phyloP scores from a whole-genome alignment of 1,139 yeast species.

The Suhomyces chickasaworum region DNA sequence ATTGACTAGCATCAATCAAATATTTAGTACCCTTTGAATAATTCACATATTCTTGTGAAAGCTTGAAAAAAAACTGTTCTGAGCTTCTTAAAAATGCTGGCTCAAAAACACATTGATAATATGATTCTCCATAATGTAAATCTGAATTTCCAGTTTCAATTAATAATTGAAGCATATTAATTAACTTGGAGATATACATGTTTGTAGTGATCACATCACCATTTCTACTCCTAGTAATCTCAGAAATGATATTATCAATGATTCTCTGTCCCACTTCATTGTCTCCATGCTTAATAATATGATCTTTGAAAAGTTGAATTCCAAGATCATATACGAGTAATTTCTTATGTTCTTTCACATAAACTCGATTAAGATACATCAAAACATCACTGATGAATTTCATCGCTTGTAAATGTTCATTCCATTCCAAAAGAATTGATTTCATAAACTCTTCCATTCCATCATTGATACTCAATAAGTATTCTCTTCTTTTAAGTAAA shows the following conservation, averaged over 20 bases:
- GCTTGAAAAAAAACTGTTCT: conserved; percentile 52
- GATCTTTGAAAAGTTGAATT: conserved; percentile 50
- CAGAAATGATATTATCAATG: conserved; percentile 53
- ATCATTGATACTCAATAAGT: conserved; percentile 23
- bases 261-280: conserved; percentile 55
- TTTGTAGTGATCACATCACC: conserved; percentile 61
- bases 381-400: conserved; percentile 81
- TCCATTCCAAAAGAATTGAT: conserved; percentile 62
- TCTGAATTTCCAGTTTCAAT: conserved; percentile 43
- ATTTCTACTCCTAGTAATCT: conserved; percentile 60
- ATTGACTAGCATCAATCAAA: conserved; percentile 51
- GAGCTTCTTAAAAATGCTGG: conserved; percentile 61
- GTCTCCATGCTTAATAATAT: conserved; percentile 41
- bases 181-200: conserved; percentile 58
- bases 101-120: conserved; percentile 68
- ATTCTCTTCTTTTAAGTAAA: conserved; percentile 37
- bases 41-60: conserved; percentile 46
- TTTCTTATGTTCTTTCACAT: conserved; percentile 69
- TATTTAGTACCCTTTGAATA: conserved; percentile 52
- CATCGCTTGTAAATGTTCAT: conserved; percentile 73
- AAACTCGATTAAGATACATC: conserved; percentile 85
- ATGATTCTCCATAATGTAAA: conserved; percentile 47
- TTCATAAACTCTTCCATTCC: conserved; percentile 45
- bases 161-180: conserved; percentile 68
- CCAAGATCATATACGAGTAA: conserved; percentile 79